Evolutionary conservation across 2,329 filamentous ascomycete genomes (phyloP), one percentile per base, ranked within the genome.

Genomic region (Colletotrichum paranaense): DNA sequence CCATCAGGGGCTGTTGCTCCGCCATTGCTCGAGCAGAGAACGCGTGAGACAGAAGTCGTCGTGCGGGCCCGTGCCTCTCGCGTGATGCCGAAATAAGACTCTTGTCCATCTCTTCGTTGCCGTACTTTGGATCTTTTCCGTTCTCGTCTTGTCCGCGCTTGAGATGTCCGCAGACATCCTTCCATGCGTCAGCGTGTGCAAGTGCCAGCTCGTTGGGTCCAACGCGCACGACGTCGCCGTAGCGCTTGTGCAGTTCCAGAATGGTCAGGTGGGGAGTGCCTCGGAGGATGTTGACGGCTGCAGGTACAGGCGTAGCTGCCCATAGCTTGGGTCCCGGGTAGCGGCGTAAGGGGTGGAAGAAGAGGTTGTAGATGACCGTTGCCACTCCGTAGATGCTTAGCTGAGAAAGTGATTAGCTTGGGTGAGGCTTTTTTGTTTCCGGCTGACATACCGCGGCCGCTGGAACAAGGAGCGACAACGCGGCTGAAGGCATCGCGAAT

Each of bases 191-290:
- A 1, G 78, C 38, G 5, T 78, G 78, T 16, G 79, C 80, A 67
- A 84, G 85, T 1, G 82, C 80, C 3, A 88, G 78, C 35, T 81
- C 77, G 46, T 82, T 80, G 0, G 85, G 85, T 0, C 77, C 80
- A 3, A 84, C 76, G 1, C 86, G 82, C 11, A 88, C 80, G 0
- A 86, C 78, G 26, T 77, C 74, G 4, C 78, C 79, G 59, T 81
- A 80, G 1, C 59, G 14, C 19, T 76, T 66, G 19, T 80, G 78
- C 5, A 74, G 30, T 14, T 66, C 52, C 14, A 56, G 19, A 7
- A 68, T 62, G 5, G 38, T 46, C 12, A 67, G 14, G 22, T 68
- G 38, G 16, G 52, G 57, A 2, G n/a, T 59, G 4, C 72, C 72
- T n/a, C 42, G 30, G 1, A 67, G 19, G 7, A 70, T 26, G n/a